Base-by-base conservation (phyloP, 192 early-diverging fungal genomes). In the Backusella tarrabulga region DNA sequence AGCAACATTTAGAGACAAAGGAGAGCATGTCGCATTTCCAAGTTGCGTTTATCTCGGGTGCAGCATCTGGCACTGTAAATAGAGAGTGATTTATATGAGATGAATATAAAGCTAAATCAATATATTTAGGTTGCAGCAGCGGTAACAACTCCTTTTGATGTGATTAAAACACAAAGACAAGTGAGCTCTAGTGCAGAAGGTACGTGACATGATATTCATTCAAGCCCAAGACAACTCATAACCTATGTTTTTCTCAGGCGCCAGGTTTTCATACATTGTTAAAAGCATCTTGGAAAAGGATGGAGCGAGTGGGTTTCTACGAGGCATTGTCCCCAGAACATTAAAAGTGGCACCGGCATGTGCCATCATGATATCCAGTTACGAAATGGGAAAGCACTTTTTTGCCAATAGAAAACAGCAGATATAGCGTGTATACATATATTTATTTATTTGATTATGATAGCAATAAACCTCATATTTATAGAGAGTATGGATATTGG, bases 351-450 rank as follows among this genome's bases (percentile, higher is more conserved):
- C 95, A 34, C 94, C 95, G 1, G 93, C 94, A 11, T 97, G 97
- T 81, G 97, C 95, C 0, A 95, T 99, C 68, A 98, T 99, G 96
- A 98, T 99, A 54, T 95, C 94, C 0, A 90, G 88, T n/a, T 95
- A 95, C 71, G 93, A 93, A 80, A 76, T 90, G 21, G 93, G 93
- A 17, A 94, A 93, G 38, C 73, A 35, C 19, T 78, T 81, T 19
- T 84, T 84, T 76, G 77, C 76, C 14, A 32, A 75, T 42, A 63
- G 68, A 29, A 60, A 70, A 44, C 41, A 72, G 0, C 36, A 71
- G 19, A 21, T 19, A 1, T 4, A 34, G 44, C n/a, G 2, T 8
- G 26, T 46, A 56, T 23, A 42, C 34, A 71, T 12, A 29, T 8
- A 68, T 68, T 36, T 63, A 19, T 60, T 60, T n/a, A n/a, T n/a